phyloP scores from a whole-genome alignment of 768 basidiomycete species.

The Mycena venus region DNA sequence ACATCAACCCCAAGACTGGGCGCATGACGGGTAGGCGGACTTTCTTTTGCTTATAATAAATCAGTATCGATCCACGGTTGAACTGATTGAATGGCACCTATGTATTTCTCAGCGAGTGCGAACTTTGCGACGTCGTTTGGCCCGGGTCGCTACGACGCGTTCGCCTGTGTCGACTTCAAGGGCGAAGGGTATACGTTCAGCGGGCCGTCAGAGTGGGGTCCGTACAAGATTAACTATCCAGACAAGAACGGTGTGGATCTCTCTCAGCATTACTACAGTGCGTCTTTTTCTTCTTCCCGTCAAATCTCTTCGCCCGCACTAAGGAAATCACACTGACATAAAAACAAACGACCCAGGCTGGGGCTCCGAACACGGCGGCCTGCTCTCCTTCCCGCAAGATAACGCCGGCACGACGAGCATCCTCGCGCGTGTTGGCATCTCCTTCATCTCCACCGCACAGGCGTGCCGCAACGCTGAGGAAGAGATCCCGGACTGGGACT shows the following conservation, averaged over 20 bases:
- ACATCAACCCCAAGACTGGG: conserved; percentile 61
- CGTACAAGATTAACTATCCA: conserved; percentile 65
- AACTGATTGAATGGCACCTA: background rate
- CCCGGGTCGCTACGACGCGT: conserved; percentile 68
- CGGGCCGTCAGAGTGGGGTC: conserved; percentile 67
- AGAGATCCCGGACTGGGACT: conserved; percentile 72
- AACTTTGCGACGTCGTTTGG: conserved; percentile 71
- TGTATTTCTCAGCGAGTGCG: conserved; percentile 52
- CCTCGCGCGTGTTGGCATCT: conserved; percentile 74
- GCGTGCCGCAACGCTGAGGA: conserved; percentile 72
- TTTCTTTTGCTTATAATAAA: no score
- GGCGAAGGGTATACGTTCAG: conserved; percentile 62
- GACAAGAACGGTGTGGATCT: conserved; percentile 59
- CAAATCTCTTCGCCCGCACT: no score
- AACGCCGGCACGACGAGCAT: conserved; percentile 57
- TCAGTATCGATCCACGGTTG: background rate
- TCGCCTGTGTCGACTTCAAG: conserved; percentile 72
- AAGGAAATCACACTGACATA: background rate
- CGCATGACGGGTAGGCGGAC: conserved; percentile 57
- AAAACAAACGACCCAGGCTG: conserved; percentile 50
- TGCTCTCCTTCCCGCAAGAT: conserved; percentile 64
- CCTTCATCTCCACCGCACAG: conserved; percentile 71
- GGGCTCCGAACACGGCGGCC: conserved; percentile 63
- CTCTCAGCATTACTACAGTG: conserved; percentile 64
- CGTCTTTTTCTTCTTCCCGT: conserved; percentile 17